phyloP scores from a whole-genome alignment of 73 alveolate species.

The Blepharisma stoltei region DNA sequence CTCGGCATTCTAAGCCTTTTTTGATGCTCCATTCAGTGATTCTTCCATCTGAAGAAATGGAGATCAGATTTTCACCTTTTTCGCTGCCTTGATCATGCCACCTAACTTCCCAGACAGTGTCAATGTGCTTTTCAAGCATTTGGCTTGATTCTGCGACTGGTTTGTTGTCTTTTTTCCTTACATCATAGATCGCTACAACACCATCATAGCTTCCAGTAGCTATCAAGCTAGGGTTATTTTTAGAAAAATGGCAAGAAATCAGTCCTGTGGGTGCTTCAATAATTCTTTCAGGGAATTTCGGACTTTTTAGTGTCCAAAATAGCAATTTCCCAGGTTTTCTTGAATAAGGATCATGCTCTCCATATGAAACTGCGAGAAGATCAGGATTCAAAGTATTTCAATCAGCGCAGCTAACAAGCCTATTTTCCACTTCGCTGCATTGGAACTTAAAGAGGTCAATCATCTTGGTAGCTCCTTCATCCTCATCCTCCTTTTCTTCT shows the following conservation, averaged over 20 bases:
- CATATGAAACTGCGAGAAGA: conserved; percentile 91
- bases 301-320: conserved; percentile 97
- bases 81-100: conserved; percentile 89
- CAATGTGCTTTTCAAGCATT: conserved; percentile 94
- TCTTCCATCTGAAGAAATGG: conserved; percentile 91
- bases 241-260: conserved; percentile 85
- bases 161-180: conserved; percentile 72
- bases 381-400: conserved; percentile 91
- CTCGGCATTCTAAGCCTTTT: conserved; percentile 95
- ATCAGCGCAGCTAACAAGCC: conserved; percentile 92
- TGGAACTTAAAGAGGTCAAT: conserved; percentile 79
- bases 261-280: conserved; percentile 81
- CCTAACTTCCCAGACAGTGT: conserved; percentile 94
- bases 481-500: conserved; percentile 69
- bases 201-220: conserved; percentile 96
- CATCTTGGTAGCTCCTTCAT: conserved; percentile 62
- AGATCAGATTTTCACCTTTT: conserved; percentile 82
- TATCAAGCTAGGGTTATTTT: conserved; percentile 87
- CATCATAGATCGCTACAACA: conserved; percentile 87
- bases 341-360: conserved; percentile 76
- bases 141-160: conserved; percentile 92
- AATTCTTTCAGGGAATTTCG: conserved; percentile 95
- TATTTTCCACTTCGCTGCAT: conserved; percentile 72
- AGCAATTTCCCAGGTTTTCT: conserved; percentile 80
- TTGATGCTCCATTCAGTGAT: conserved; percentile 95